Conservation (phyloP, 2,329 filamentous ascomycete genomes). For the Penicillium sp. region DNA sequence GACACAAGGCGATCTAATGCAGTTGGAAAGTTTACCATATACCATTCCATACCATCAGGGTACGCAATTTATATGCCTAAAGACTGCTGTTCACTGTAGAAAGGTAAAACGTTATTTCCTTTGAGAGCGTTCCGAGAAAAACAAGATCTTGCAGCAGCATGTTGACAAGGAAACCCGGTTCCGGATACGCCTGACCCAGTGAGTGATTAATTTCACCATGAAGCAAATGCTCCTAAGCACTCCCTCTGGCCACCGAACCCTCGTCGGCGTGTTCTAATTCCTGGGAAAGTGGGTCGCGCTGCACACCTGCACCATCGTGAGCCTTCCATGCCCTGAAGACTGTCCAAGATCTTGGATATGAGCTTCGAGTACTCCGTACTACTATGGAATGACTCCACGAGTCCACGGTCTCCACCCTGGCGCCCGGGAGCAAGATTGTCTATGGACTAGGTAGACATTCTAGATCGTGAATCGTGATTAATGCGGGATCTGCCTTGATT, state of each 20-base stretch:
- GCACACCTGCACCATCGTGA: constrained; percentile 2
- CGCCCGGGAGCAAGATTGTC: constrained; percentile 8
- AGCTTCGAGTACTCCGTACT: too few species aligned
- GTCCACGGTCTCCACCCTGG: too few species aligned
- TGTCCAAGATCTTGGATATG: constrained; percentile 9
- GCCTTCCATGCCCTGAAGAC: constrained; percentile 10
- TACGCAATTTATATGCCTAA: constrained; percentile 24
- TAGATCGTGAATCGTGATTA: not conserved
- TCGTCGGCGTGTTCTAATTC: not conserved
- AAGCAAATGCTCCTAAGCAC: constrained; percentile 25
- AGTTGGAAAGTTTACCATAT: not conserved
- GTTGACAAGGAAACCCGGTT: constrained; percentile 11
- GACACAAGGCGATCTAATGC: too few species aligned
- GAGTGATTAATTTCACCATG: constrained; percentile 27
- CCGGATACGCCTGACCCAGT: constrained; percentile 24
- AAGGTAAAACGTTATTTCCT: constrained; percentile 18
- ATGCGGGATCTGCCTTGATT: not conserved
- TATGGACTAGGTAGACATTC: not conserved
- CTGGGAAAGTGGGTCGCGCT: constrained; percentile 7
- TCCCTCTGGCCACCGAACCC: constrained; percentile 12
- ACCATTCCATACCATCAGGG: constrained; percentile 2
- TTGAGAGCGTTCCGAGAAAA: constrained; percentile 18
- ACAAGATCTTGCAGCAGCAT: constrained; percentile 6
- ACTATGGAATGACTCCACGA: too few species aligned
- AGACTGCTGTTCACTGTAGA: too few species aligned